Evolutionary conservation across 345 rosid species (phyloP).

Genomic region (Eucalyptus victrix): DNA sequence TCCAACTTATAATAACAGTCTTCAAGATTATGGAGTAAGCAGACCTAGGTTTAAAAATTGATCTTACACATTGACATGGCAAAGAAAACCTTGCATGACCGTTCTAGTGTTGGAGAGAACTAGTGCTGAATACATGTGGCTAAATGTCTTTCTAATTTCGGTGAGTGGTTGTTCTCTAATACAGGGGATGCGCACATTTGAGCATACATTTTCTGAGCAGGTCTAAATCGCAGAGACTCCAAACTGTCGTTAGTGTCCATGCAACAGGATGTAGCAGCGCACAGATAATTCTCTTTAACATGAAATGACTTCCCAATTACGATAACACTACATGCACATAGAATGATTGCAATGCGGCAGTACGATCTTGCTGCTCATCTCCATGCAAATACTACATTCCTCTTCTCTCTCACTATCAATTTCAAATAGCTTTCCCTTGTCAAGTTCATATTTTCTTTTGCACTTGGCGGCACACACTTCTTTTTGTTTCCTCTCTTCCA

Average conservation of each 20-base stretch:
- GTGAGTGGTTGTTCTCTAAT: neutral
- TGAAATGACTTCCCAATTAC: slow-evolving; percentile 35
- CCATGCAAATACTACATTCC: slow-evolving; percentile 89
- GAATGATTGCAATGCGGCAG: slow-evolving; percentile 75
- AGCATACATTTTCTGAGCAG: neutral
- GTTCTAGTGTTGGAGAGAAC: neutral
- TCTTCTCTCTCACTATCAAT: slow-evolving; percentile 74
- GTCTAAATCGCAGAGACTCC: neutral
- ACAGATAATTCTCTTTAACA: neutral
- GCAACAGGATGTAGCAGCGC: neutral
- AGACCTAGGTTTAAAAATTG: neutral
- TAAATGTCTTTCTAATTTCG: neutral
- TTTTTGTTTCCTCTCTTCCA: slow-evolving; percentile 68
- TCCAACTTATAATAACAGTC: neutral
- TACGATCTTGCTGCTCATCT: slow-evolving; percentile 53
- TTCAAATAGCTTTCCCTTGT: slow-evolving; percentile 63
- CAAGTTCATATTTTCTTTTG: slow-evolving; percentile 23
- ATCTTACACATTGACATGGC: neutral
- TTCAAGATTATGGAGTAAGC: neutral
- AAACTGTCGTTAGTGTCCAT: neutral
- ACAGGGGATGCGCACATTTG: neutral
- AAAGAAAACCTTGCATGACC: neutral
- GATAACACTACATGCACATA: slow-evolving; percentile 70
- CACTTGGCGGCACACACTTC: slow-evolving; percentile 51
- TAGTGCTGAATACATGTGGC: neutral